Evolutionary conservation across 2,329 filamentous ascomycete species (phyloP), one percentile per base, ranked within the genome.

Genomic region (Hirsutella rhossiliensis): DNA sequence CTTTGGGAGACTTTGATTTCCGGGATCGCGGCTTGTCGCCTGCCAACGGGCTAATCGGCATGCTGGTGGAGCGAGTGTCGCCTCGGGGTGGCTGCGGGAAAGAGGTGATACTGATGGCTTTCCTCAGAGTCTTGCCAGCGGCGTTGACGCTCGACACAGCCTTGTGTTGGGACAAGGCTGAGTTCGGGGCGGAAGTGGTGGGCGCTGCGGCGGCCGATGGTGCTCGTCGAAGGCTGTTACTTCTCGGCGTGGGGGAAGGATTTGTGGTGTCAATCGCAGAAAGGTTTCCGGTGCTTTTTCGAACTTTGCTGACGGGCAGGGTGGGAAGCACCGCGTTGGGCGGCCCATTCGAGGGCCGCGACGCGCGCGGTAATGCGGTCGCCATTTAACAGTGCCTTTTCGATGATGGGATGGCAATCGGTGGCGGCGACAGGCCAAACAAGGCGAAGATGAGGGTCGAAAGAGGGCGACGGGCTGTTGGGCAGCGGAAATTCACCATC

Each of bases 31-130:
- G 66, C 9, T 66, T 68, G 36, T 75, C 76, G 47, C 64, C 67
- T 17, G 74, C 72, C 39, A 81, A 63, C 49, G 73, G 78, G 63
- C 76, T 76, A 44, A 72, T 77, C 42, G 76, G 85, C 45, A 79
- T 68, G 64, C 73, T 87, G 54, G 67, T 67, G 40, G 70, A 65
- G 51, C 75, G 72, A 43, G 65, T 72, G 43, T 75, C 73, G 40
- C 80, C 77, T 52, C 81, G 81, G 13, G 90, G 90, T 13, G 90
- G 90, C 51, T 94, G 85, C 28, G 90, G 90, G 57, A 97, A 96
- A 1, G 87, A 82, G 58, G 89, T 90, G 57, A 96, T 94, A 71
- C 89, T 96, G 56, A 94, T 83, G 1, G 85, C 85, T 64, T 94
- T 94, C 49, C 88, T 80, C 44, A 96, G 64, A 1, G 81, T 78